Evolutionary conservation across 2,329 filamentous ascomycete species (phyloP), one percentile per base, ranked within the genome.

Genomic region (Exophiala lecanii-corni): DNA sequence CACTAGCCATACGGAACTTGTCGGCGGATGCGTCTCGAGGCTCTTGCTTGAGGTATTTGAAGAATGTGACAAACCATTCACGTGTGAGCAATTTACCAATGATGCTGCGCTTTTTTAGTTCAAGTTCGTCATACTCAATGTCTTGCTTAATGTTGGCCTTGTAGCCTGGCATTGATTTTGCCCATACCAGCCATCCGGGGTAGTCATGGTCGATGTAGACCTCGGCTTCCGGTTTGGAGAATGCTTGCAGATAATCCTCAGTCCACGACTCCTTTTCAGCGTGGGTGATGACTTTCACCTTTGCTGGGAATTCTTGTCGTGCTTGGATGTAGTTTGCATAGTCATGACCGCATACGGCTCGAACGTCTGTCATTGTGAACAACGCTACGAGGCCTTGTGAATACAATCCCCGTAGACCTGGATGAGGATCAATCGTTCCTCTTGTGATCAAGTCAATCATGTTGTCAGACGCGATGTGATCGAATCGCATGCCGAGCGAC

Each of bases 171-270:
- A 97, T 91, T 21, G 76, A 80, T 64, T 92, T 87, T 39, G 84
- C 85, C 92, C 92, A 98, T 1, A 94, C 89, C 13, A 98, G 75
- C 94, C 94, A 98, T 21, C 92, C 92, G 3, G 91, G 88, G 60
- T 94, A 86, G 60, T 97, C 91, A 41, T 81, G 78, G 60, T 98
- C 92, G 34, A 97, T 81, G 61, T 89, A 94, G 62, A 94, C 95
- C 51, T 94, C 82, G 0, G 87, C 82, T 21, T 81, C 82, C 4
- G 84, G 81, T 36, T 84, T 75, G 7, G 82, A 81, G 62, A 98
- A 98, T 16, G 79, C 76, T 2, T 80, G 75, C 1, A 98, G 72
- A 59, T 88, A 94, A 17, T 82, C 77, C 41, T 82, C 65, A 0
- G 92, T 98, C 75, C 87, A 95, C 6, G 78, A 71, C 0, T 81